Percentiles rank a stretch among this genome's conserved stretches.
These are phyloP conservation scores for Mycena maculata DNA, from an alignment of 768 basidiomycete genomes.

Conservation along the genomic window DNA sequence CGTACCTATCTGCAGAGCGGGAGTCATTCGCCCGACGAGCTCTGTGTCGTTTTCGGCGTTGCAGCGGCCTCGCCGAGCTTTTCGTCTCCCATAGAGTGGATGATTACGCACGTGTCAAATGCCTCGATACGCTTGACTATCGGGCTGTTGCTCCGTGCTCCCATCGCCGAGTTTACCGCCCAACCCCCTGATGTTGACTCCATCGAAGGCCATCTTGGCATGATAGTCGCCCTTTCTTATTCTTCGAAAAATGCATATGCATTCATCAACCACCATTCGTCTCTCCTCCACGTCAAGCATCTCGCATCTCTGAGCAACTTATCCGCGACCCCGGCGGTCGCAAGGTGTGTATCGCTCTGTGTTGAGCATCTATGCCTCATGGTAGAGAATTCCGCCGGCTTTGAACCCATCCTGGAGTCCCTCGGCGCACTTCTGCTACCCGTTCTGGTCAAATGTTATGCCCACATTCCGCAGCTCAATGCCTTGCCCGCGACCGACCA, in stretches of 20 bases:
- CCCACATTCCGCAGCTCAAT: slow-evolving; percentile 1
- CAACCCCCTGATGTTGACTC: neutral
- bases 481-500: neutral
- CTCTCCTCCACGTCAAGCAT: neutral
- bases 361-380: slow-evolving; percentile 16
- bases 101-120: neutral
- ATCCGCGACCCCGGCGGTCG: neutral
- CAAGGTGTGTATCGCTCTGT: slow-evolving; percentile 5
- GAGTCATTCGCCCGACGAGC: neutral
- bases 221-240: slow-evolving; percentile 15
- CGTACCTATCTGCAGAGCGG: neutral
- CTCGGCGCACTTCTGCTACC: slow-evolving; percentile 13
- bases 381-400: slow-evolving; percentile 3
- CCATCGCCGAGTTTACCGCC: neutral
- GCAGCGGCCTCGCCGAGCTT: neutral
- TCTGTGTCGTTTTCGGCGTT: neutral
- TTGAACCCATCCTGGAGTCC: slow-evolving; percentile 1
- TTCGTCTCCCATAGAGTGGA: neutral
- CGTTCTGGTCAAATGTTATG: slow-evolving; percentile 8
- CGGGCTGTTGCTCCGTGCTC: neutral
- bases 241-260: neutral
- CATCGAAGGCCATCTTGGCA: slow-evolving; percentile 13
- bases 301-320: neutral
- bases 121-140: neutral
- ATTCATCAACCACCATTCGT: slow-evolving; percentile 3